Base-by-base conservation (phyloP, 805 yeast genomes). In the Lachancea fermentati region DNA sequence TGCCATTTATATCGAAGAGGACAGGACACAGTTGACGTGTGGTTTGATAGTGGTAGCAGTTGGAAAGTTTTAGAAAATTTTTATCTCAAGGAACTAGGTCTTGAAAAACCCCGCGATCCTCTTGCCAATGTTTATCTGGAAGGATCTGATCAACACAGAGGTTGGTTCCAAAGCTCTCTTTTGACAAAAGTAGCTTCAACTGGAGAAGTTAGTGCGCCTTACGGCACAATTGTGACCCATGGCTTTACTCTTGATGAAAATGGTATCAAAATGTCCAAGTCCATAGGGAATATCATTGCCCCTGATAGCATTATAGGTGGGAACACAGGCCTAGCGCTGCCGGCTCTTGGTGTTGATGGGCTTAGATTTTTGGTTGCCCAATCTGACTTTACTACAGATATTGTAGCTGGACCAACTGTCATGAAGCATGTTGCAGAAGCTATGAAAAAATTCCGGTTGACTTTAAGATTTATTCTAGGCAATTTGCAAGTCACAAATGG, bases 131-230 rank as follows among this genome's bases (percentile, higher is more conserved):
- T 86, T n/a, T 91, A 87, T 56, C 62, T 91, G 11, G 99, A 93
- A 67, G 99, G 99, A 2, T 78, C 89, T n/a, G 99, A 93, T 57
- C 99, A 93, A 62, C 98, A 93, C 57, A 75, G 99, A 45, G 99
- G 99, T 1, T 93, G 99, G 99, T 93, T 93, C 60, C 99, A 93
- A 66, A 85, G 96, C 24, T 87, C 96, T 1, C 65, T 93, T 19
- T 66, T 93, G 43, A 88, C 94, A 17, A 84, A 79, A 54, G 73
- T 87, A 16, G 84, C 83, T 3, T 62, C 50, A 5, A 48, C 62
- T 4, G 50, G 51, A 1, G 30, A 34, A 1, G 52, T 63, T 12
- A 42, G 32, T 0, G 78, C 85, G 0, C 97, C 98, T 0, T 93
- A 75, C 62, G 73, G 73, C 44, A 70, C 73, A 17, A 75, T 93